Conservation (phyloP, 176 grass and related monocot genomes). For the Aegilops umbellulata region DNA sequence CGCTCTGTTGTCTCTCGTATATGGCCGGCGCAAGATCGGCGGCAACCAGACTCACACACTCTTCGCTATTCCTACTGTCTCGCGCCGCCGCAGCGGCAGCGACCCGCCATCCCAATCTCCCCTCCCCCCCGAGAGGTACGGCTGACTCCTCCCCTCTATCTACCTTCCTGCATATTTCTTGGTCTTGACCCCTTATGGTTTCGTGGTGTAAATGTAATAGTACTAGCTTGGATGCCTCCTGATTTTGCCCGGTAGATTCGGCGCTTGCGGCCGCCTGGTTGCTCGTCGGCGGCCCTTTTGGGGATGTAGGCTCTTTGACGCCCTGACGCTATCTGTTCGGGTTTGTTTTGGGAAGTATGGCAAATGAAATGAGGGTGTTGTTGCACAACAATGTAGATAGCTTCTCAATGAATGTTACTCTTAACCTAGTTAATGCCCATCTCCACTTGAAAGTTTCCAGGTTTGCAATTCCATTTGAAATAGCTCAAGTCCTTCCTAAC, state of each 20-base stretch:
- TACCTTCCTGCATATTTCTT: background rate
- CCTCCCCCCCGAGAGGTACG: background rate
- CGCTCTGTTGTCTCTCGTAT: background rate
- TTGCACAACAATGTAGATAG: background rate
- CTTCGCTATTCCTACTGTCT: conserved; percentile 1
- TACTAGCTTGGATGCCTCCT: background rate
- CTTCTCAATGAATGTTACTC: background rate
- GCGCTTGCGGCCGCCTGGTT: too few relatives aligned
- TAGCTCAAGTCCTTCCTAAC: background rate
- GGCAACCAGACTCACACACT: background rate
- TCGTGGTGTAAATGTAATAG: background rate
- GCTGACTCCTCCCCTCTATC: background rate
- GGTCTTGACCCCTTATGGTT: background rate
- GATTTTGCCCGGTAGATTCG: background rate
- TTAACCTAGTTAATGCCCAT: background rate
- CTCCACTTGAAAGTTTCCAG: background rate
- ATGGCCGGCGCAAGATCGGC: conserved; percentile 1
- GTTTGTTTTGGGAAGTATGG: background rate
- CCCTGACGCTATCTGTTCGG: background rate
- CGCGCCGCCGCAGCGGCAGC: background rate
- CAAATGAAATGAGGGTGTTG: background rate
- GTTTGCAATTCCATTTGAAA: background rate
- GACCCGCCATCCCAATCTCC: background rate
- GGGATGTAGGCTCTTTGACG: too few relatives aligned
- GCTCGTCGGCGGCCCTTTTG: too few relatives aligned